Percentiles rank a stretch among this genome's conserved stretches.
phyloP scores from a whole-genome alignment of 306 rosid genomes.

The Ormosia semicastrata region DNA sequence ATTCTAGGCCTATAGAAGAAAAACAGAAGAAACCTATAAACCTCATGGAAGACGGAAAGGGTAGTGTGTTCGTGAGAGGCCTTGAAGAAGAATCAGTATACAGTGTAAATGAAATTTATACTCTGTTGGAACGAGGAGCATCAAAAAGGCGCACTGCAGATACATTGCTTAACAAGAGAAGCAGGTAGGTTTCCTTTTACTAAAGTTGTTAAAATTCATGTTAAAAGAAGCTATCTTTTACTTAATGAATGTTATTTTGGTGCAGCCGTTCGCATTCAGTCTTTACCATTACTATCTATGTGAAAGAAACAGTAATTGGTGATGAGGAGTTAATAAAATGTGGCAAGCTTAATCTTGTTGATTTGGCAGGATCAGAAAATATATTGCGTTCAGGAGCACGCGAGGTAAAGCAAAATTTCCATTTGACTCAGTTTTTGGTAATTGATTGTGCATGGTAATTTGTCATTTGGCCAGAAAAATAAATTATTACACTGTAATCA shows the following conservation, averaged over 20 bases:
- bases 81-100: constrained; percentile 92
- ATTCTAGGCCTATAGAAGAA: constrained; percentile 62
- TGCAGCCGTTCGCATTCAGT: constrained; percentile 98
- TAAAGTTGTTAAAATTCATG: background rate
- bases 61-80: constrained; percentile 84
- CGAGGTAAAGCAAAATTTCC: constrained; percentile 56
- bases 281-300: constrained; percentile 79
- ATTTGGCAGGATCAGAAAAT: constrained; percentile 96
- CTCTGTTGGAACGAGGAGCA: constrained; percentile 80
- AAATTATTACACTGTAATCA: background rate
- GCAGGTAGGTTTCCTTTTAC: constrained; percentile 57
- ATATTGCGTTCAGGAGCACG: constrained; percentile 96
- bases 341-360: constrained; percentile 98
- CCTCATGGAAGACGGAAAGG: constrained; percentile 97
- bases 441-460: background rate
- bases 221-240: constrained; percentile 1
- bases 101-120: constrained; percentile 74
- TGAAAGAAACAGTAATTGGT: constrained; percentile 81
- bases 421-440: background rate
- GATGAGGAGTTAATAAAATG: constrained; percentile 94
- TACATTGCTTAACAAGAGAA: constrained; percentile 85
- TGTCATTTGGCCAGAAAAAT: background rate
- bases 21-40: constrained; percentile 70
- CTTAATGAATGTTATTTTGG: background rate
- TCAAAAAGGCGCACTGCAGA: constrained; percentile 94